A percentile compares a stretch with the other conserved stretches of the same genome.
Conservation (phyloP, 2,329 filamentous ascomycete genomes). For the Scleromitrula shiraiana region DNA sequence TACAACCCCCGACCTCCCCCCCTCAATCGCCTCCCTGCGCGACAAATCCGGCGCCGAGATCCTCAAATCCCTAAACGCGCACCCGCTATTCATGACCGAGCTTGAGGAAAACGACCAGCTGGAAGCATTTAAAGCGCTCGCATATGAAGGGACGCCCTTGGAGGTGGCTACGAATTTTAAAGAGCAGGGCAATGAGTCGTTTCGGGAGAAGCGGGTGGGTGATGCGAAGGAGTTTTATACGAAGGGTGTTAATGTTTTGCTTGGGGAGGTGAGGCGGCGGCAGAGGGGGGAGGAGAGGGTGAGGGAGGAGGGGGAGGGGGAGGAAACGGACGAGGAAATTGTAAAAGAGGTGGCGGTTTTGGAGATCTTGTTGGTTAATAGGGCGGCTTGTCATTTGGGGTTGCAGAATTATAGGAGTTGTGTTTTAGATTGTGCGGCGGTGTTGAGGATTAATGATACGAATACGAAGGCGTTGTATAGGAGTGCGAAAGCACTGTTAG, state of each 20-base stretch:
- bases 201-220: conserved; percentile 61
- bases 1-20: conserved; percentile 38
- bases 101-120: conserved; percentile 78
- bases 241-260: conserved; percentile 71
- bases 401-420: conserved; percentile 82
- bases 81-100: conserved; percentile 93
- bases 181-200: conserved; percentile 86
- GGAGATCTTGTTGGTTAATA: conserved; percentile 75
- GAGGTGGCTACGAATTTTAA: conserved; percentile 83
- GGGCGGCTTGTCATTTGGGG: conserved; percentile 82
- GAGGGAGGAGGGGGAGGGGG: conserved; percentile 34
- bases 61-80: conserved; percentile 56
- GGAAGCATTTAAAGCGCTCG: conserved; percentile 80
- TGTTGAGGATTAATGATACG: conserved; percentile 66
- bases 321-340: conserved; percentile 32
- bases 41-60: conserved; percentile 52
- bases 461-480: conserved; percentile 93
- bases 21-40: conserved; percentile 48
- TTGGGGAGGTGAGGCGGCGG: conserved; percentile 51
- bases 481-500: conserved; percentile 67
- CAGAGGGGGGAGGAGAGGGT: conserved; percentile 36
- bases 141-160: conserved; percentile 82
- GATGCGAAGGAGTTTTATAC: conserved; percentile 90
- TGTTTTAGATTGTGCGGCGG: conserved; percentile 74
- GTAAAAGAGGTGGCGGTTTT: conserved; percentile 55